phyloP scores from a whole-genome alignment of 805 yeast genomes.

The Saturnispora mendoncae region DNA sequence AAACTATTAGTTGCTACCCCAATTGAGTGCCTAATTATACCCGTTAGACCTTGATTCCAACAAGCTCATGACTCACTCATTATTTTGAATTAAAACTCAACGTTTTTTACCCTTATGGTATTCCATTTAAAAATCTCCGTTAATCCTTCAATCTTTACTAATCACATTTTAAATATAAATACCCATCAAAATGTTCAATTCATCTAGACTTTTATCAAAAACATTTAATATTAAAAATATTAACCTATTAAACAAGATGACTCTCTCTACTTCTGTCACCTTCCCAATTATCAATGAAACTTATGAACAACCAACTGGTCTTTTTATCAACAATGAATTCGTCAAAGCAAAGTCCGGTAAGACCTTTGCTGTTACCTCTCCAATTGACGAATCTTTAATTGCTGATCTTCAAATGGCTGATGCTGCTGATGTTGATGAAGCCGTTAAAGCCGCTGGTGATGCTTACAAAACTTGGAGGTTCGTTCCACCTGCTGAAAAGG shows the following conservation, averaged over 20 bases:
- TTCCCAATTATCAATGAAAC: constrained; percentile 60
- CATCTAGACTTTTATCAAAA: not conserved
- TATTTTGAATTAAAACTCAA: not conserved
- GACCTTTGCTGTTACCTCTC: constrained; percentile 44
- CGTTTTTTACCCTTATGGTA: too few species aligned
- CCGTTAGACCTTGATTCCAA: too few species aligned
- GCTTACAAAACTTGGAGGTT: constrained; percentile 58
- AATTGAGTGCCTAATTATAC: too few species aligned
- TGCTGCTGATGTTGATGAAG: constrained; percentile 57
- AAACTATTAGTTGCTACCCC: too few species aligned
- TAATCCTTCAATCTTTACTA: too few species aligned
- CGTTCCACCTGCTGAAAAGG: constrained; percentile 49
- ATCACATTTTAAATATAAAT: too few species aligned
- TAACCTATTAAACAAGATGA: constrained; percentile 8
- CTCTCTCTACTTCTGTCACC: constrained; percentile 26
- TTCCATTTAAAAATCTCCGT: not conserved
- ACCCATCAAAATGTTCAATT: too few species aligned
- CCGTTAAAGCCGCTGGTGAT: constrained; percentile 56
- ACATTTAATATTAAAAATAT: not conserved
- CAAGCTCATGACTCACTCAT: constrained; percentile 1
- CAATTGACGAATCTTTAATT: constrained; percentile 44
- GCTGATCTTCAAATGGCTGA: constrained; percentile 46
- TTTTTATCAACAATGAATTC: constrained; percentile 51
- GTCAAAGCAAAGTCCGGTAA: constrained; percentile 40
- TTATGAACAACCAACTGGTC: constrained; percentile 52